Percentiles rank a stretch among this genome's conserved stretches.
phyloP scores from a whole-genome alignment of 139 green algal genomes.

The Chlamydomonas sp. region DNA sequence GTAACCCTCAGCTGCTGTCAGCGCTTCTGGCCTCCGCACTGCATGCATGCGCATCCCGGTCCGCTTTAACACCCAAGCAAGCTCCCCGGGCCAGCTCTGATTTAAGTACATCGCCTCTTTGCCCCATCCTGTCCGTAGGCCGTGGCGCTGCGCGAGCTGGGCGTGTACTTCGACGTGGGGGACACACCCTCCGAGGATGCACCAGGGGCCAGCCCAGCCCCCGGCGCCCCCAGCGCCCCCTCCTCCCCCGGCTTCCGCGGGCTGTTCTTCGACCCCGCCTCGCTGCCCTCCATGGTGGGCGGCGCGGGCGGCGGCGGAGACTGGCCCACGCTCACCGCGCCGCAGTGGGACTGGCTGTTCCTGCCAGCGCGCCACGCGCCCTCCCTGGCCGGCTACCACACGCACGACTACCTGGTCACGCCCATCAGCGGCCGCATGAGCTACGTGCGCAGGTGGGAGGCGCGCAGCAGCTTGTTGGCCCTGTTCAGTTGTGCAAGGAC shows the following conservation, averaged over 20 bases:
- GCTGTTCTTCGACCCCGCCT: slow-evolving; percentile 51
- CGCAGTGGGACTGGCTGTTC: slow-evolving; percentile 84
- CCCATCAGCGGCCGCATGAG: slow-evolving; percentile 70
- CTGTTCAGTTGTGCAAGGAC: too few species aligned
- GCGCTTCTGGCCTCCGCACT: too few species aligned
- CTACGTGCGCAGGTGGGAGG: slow-evolving; percentile 66
- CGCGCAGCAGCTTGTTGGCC: neutral
- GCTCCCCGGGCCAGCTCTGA: neutral
- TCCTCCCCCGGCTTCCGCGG: too few species aligned
- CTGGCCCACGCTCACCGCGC: slow-evolving; percentile 64
- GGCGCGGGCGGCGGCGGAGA: neutral
- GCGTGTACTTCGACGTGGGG: slow-evolving; percentile 87
- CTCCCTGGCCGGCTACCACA: neutral
- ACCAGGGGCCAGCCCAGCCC: too few species aligned
- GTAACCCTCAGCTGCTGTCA: too few species aligned
- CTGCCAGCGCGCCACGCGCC: slow-evolving; percentile 47
- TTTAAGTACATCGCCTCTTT: neutral
- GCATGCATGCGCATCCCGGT: too few species aligned
- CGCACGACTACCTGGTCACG: slow-evolving; percentile 72
- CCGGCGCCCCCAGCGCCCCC: too few species aligned
- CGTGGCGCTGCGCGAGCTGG: slow-evolving; percentile 69
- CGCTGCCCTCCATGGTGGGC: too few species aligned
- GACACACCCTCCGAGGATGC: neutral
- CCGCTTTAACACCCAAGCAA: too few species aligned
- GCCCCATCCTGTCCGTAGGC: slow-evolving; percentile 51